Base-by-base conservation (phyloP, 805 yeast genomes). In the Wickerhamiella brachini region DNA sequence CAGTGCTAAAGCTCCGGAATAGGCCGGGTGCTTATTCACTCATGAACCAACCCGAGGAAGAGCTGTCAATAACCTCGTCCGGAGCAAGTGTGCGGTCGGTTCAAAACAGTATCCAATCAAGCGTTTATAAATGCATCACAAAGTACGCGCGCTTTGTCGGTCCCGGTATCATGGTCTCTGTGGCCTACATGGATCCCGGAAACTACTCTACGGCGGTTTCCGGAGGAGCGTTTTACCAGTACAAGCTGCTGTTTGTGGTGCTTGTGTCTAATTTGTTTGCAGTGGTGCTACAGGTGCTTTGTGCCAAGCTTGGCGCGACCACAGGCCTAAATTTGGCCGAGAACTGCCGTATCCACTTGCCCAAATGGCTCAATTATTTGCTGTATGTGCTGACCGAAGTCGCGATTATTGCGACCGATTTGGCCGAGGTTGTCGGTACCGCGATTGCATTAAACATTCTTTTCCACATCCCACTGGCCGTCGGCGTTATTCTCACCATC, bases 141-240 rank as follows among this genome's bases (percentile, higher is more conserved):
- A 85, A 83, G 65, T 79, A 83, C 58, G 63, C 76, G 49, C 72
- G 74, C 48, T 88, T 88, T 63, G 71, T 87, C 18, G 95, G 95
- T 0, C 95, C 95, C 0, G 95, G 95, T 0, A 72, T 88, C 42
- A 75, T 87, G 78, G 87, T 88, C 22, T 76, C 88, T 29, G 95
- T 89, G 50, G 93, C 95, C 1, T 89, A 88, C 62, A 84, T 88
- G 74, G 97, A 88, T 63, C 95, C 96, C 1, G 97, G 97, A 44
- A 88, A 88, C 66, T 88, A 86, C 67, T 79, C 94, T 44, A 85
- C 95, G 0, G 87, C 93, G 15, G 95, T 88, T 1, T 76, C 85
- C 15, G 86, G 95, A 0, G 97, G 96, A 49, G 89, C 95, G 2
- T 74, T 79, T 51, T 84, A 80, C 60, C 77, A 80, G 62, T 88